Percentiles rank a stretch among this genome's conserved stretches.
Conservation (phyloP, 345 rosid species). For the Dipteronia dyeriana region DNA sequence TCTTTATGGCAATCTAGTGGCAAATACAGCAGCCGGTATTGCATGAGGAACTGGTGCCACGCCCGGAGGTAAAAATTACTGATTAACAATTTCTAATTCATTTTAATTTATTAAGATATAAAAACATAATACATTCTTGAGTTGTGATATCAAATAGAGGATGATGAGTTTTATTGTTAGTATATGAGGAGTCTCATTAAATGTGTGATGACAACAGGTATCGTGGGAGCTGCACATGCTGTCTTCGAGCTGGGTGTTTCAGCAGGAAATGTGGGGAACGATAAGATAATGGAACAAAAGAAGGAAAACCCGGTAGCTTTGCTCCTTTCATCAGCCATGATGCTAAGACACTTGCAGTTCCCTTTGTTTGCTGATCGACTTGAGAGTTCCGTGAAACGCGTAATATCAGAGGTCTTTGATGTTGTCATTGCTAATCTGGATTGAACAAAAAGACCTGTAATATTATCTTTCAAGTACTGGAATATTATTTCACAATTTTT, state of each 20-base stretch:
- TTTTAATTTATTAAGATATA: too few relatives aligned
- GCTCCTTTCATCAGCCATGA: constrained; percentile 97
- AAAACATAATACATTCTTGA: too few relatives aligned
- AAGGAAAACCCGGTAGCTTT: constrained; percentile 91
- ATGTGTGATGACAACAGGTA: constrained; percentile 48
- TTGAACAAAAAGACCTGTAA: constrained; percentile 18
- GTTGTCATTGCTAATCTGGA: constrained; percentile 70
- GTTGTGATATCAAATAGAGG: too few relatives aligned
- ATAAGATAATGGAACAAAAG: constrained; percentile 53
- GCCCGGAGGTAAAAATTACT: constrained; percentile 81
- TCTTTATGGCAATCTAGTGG: constrained; percentile 84
- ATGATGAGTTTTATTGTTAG: background rate
- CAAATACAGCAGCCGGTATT: constrained; percentile 91
- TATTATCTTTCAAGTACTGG: background rate
- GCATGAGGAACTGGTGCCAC: constrained; percentile 96
- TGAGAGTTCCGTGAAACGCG: constrained; percentile 75
- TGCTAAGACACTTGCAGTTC: constrained; percentile 93
- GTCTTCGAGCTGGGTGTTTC: constrained; percentile 67
- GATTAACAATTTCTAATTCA: background rate
- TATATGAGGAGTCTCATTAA: constrained; percentile 1
- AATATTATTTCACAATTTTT: too few relatives aligned
- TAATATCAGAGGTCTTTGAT: constrained; percentile 64
- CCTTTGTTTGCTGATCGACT: constrained; percentile 90
- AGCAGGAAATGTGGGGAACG: constrained; percentile 35
- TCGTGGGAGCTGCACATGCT: constrained; percentile 88